A percentile compares a stretch with the other conserved stretches of the same genome.
These are phyloP conservation scores for Astrothelium macrocarpum DNA, from an alignment of 495 filamentous ascomycete genomes.

Conservation along the genomic window DNA sequence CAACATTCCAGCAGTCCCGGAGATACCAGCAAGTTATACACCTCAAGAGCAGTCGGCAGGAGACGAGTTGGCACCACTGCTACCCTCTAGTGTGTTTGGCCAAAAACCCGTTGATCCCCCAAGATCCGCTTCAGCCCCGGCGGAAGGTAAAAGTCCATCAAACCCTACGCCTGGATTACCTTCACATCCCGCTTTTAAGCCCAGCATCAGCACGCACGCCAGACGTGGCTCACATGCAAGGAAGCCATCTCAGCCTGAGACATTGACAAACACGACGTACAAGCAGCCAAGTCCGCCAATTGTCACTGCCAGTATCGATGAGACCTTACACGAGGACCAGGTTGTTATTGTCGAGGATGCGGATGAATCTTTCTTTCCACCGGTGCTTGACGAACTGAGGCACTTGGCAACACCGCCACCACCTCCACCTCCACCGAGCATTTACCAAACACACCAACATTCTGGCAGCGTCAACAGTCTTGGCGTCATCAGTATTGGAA, in stretches of 20 bases:
- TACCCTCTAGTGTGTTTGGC: constrained; percentile 26
- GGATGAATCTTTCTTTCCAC: constrained; percentile 34
- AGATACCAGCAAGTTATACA: constrained; percentile 40
- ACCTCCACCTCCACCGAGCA: constrained; percentile 52
- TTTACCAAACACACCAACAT: constrained; percentile 34
- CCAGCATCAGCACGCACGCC: constrained; percentile 11
- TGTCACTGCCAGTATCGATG: constrained; percentile 49
- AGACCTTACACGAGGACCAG: constrained; percentile 44
- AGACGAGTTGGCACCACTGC: constrained; percentile 22
- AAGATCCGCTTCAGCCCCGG: constrained; percentile 31
- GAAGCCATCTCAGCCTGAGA: constrained; percentile 29
- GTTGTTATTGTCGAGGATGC: constrained; percentile 28
- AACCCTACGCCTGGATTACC: neutral
- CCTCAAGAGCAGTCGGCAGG: neutral
- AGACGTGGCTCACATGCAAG: constrained; percentile 18
- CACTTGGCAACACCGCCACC: constrained; percentile 63
- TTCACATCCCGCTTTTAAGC: constrained; percentile 20
- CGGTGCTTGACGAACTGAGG: constrained; percentile 72
- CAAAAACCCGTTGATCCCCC: constrained; percentile 19
- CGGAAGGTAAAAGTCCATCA: constrained; percentile 20
- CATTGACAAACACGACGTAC: constrained; percentile 5
- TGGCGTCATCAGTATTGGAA: constrained; percentile 34
- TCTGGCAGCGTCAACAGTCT: constrained; percentile 14
- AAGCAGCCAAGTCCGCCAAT: constrained; percentile 16
- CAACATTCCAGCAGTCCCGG: constrained; percentile 54